Evolutionary conservation across 75 land plant genomes (phyloP), one percentile per base, ranked within the genome.

Genomic region (Larix kaempferi): DNA sequence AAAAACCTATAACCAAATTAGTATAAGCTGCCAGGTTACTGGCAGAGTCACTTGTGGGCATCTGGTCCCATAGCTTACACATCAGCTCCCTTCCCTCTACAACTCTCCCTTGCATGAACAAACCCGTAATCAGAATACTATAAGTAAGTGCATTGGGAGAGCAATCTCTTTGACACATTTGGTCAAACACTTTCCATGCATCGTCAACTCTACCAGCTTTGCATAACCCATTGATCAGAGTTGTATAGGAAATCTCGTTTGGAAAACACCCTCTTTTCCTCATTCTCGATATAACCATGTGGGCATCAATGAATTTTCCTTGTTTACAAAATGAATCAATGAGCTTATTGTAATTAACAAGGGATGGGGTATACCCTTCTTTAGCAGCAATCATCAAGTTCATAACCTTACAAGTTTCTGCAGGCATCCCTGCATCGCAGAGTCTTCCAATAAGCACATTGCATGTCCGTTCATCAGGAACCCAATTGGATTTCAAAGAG

Each of bases 161-260:
- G 35, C 91, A 80, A 2, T 79, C 77, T 16, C 74, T 77, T 8
- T 76, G 61, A 41, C 55, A 11, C 93, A 93, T 93, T 88, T 87
- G 86, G 22, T 89, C 96, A 33, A 91, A 82, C 83, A 89, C 7
- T 59, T 82, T 79, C n/a, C 54, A 59, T 4, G 93, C 93, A 74
- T 54, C 22, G 2, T 65, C 77, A 29, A 87, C 23, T 3, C 83
- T 79, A 13, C 91, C 89, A 55, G 73, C 19, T 61, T 37, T 44
- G 56, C 82, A 79, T 39, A 82, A 85, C 12, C 93, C 89, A 78
- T 74, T n/a, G 13, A 92, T 77, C 73, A 92, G 76, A n/a, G 89
- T 79, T 11, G 91, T 92, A 52, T 86, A 92, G 15, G 92, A 74
- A 75, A 86, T 89, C 39, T 59, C 78, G 78, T 84, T 87, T 6